These are phyloP conservation scores for Sugiyamaella smithiae DNA, from an alignment of 805 yeast genomes.

Conservation along the genomic window DNA sequence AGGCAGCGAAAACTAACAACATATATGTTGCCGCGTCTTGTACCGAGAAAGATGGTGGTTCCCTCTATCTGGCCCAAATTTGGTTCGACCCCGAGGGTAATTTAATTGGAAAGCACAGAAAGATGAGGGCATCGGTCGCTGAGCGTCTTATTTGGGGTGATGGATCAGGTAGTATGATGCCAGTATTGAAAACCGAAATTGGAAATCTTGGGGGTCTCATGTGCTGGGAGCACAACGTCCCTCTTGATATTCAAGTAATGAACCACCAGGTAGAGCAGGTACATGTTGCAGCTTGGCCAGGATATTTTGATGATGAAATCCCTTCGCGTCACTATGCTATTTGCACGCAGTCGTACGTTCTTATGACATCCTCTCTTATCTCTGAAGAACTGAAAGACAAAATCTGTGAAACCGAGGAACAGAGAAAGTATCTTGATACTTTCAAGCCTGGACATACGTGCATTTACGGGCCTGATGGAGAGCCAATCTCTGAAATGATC, in stretches of 20 bases:
- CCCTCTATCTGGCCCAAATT: constrained; percentile 22
- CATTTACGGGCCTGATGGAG: constrained; percentile 18
- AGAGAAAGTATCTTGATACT: constrained; percentile 6
- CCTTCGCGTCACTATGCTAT: not conserved
- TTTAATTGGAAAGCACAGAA: constrained; percentile 9
- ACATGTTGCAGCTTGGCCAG: constrained; percentile 2
- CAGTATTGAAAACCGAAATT: constrained; percentile 7
- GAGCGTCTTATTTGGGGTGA: constrained; percentile 8
- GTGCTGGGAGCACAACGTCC: constrained; percentile 9
- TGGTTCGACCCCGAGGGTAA: constrained; percentile 8
- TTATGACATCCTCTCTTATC: constrained; percentile 8
- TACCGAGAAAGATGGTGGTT: constrained; percentile 22
- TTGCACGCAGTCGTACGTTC: not conserved
- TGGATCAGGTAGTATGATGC: constrained; percentile 8
- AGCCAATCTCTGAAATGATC: constrained; percentile 2
- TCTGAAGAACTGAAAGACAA: constrained; percentile 14
- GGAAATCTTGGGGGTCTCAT: constrained; percentile 8
- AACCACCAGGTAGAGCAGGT: constrained; percentile 10
- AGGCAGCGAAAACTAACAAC: constrained; percentile 9
- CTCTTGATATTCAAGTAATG: constrained; percentile 7
- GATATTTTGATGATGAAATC: not conserved
- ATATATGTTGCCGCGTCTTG: constrained; percentile 12
- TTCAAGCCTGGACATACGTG: constrained; percentile 16
- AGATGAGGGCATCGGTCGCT: constrained; percentile 8
- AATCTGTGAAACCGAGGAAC: constrained; percentile 14